A percentile compares a stretch with the other conserved stretches of the same genome.
phyloP scores from a whole-genome alignment of 73 alveolate genomes.

The Paramecium sexaurelia region DNA sequence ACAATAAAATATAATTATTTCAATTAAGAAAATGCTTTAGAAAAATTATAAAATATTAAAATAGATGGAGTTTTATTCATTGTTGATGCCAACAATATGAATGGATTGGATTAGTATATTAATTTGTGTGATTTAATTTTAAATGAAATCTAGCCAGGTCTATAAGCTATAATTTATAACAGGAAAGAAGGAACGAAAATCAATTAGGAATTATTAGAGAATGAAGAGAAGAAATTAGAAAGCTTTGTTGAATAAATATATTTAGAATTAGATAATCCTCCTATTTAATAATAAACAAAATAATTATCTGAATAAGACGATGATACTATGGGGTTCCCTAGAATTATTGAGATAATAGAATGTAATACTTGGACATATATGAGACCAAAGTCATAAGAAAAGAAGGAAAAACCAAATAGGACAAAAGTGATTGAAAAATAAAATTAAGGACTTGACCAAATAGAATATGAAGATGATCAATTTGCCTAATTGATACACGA shows the following conservation, averaged over 20 bases:
- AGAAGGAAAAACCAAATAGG: neutral
- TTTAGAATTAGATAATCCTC: neutral
- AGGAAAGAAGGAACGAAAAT: slow-evolving; percentile 26
- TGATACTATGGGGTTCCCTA: slow-evolving; percentile 12
- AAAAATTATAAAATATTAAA: neutral
- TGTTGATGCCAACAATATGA: slow-evolving; percentile 23
- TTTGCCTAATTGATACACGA: neutral
- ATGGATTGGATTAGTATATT: neutral
- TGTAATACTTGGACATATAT: slow-evolving; percentile 35
- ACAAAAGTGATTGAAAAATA: neutral
- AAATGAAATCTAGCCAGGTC: neutral
- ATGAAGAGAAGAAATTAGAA: neutral
- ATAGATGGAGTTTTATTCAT: slow-evolving; percentile 17
- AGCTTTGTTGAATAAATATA: neutral
- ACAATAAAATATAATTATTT: neutral
- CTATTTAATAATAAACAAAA: neutral
- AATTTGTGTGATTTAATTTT: slow-evolving; percentile 4
- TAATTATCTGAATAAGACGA: neutral
- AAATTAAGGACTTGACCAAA: neutral
- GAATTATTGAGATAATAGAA: slow-evolving; percentile 10
- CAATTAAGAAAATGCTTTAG: neutral
- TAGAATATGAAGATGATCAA: slow-evolving; percentile 9
- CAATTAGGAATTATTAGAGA: neutral
- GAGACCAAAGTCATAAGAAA: neutral
- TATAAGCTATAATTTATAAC: slow-evolving; percentile 13